Evolutionary conservation across 2,329 filamentous ascomycete species (phyloP), one percentile per base, ranked within the genome.

Genomic region (Diatrype stigma): DNA sequence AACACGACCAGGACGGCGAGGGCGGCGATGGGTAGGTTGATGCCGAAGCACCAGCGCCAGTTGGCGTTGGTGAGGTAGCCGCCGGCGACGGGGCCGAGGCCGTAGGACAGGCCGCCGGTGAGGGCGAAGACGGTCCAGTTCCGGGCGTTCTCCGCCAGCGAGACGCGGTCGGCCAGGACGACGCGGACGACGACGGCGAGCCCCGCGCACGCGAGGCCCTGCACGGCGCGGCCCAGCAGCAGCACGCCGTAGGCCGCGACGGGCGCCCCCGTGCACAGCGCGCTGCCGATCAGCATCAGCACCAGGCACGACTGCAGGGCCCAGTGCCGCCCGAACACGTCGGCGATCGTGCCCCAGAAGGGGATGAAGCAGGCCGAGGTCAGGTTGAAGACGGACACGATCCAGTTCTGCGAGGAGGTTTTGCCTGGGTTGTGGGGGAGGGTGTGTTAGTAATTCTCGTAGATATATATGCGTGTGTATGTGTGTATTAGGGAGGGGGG

Each of bases 31-130:
- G 81, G 81, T n/a, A 84, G 70, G 53, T 80, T 82, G 49, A 87
- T 76, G 35, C 77, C 81, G 62, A 88, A 88, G 60, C 82, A 84
- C 76, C 85, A 88, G 46, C 84, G 71, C 84, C 85, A 88, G 55
- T 74, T 77, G 3, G 73, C 67, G 34, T 72, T 68, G 19, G 79
- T 79, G 12, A 84, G 70, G 51, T 79, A 80, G 1, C 75, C 83
- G 40, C 85, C 85, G 22, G 86, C 69, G 2, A 86, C 75, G 0
- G 85, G 85, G 0, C 85, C 84, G 11, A 85, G 58, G 1, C 76
- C 76, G 60, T 82, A 88, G 12, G 79, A 79, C 6, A 83, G 61
- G 0, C 83, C 84, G 7, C 75, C 76, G 1, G 86, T 72, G 8
- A 88, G 56, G 0, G 81, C 76, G 55, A 89, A 86, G 7, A 82